Evolutionary conservation across 495 filamentous ascomycete species (phyloP).

Genomic region (Annulohypoxylon moriforme): DNA sequence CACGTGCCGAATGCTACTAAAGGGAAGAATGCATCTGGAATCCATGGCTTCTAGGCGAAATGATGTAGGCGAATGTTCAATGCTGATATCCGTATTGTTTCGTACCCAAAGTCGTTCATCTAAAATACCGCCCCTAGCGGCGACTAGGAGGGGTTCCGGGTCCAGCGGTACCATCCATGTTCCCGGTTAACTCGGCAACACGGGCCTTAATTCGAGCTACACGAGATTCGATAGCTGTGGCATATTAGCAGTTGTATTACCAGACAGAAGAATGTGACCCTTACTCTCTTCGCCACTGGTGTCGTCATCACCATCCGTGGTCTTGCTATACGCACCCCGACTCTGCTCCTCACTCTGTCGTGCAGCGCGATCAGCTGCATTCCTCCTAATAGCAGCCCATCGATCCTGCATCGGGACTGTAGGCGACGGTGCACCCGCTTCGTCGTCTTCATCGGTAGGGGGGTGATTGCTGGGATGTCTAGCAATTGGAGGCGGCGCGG

Average conservation of each 20-base stretch:
- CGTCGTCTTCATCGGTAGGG: constrained; percentile 29
- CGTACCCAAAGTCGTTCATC: constrained; percentile 36
- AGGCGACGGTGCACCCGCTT: constrained; percentile 46
- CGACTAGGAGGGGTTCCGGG: constrained; percentile 46
- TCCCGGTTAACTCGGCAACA: constrained; percentile 91
- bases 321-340: constrained; percentile 62
- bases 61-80: constrained; percentile 28
- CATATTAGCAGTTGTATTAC: constrained; percentile 44
- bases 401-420: constrained; percentile 68
- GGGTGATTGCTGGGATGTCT: constrained; percentile 38
- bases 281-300: constrained; percentile 97
- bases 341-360: constrained; percentile 71
- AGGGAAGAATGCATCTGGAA: constrained; percentile 16
- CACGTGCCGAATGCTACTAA: constrained; percentile 11
- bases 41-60: constrained; percentile 4
- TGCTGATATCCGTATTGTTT: constrained; percentile 23
- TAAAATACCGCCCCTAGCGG: constrained; percentile 48
- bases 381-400: constrained; percentile 96
- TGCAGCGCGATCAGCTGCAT: constrained; percentile 83
- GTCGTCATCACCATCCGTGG: constrained; percentile 76
- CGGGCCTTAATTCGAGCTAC: constrained; percentile 98
- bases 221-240: constrained; percentile 89
- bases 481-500: constrained; percentile 59
- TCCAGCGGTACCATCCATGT: constrained; percentile 66
- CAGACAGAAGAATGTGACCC: constrained; percentile 48